Conservation (phyloP, 352 stramenopile genomes). For the Phytophthora crassamura region DNA sequence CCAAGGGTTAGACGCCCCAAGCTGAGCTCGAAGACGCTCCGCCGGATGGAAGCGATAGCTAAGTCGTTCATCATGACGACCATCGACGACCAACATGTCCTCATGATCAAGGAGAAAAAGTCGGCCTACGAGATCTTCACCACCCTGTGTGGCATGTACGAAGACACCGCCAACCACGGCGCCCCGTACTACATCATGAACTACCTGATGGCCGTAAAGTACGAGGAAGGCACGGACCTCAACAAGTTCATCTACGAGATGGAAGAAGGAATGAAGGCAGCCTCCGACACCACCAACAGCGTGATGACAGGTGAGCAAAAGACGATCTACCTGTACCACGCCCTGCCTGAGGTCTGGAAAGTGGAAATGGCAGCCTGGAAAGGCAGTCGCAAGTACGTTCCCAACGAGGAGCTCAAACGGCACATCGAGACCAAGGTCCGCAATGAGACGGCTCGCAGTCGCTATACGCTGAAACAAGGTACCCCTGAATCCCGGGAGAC, state of each 20-base stretch:
- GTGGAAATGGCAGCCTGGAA: conserved; percentile 6
- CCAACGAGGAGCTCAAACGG: conserved; percentile 14
- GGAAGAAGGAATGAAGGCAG: conserved; percentile 1
- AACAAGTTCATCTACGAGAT: neutral
- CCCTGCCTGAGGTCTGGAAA: conserved; percentile 4
- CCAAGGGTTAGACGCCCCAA: too few species aligned
- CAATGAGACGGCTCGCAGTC: conserved; percentile 11
- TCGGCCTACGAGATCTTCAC: too few species aligned
- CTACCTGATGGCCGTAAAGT: too few species aligned
- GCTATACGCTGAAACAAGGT: conserved; percentile 18
- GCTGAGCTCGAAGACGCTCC: too few species aligned
- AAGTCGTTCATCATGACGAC: too few species aligned
- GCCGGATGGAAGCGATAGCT: too few species aligned
- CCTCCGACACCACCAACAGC: conserved; percentile 1
- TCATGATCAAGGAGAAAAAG: too few species aligned
- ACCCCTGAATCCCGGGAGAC: conserved; percentile 13
- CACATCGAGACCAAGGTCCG: conserved; percentile 12
- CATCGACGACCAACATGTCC: too few species aligned
- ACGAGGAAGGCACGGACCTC: too few species aligned
- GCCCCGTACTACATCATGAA: too few species aligned
- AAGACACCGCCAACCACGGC: too few species aligned
- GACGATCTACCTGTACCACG: conserved; percentile 12
- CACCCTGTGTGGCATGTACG: too few species aligned
- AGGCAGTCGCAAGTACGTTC: conserved; percentile 11
- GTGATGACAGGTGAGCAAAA: conserved; percentile 15